Evolutionary conservation across 2,329 filamentous ascomycete genomes (phyloP).

Genomic region (Rutstroemia sp.): DNA sequence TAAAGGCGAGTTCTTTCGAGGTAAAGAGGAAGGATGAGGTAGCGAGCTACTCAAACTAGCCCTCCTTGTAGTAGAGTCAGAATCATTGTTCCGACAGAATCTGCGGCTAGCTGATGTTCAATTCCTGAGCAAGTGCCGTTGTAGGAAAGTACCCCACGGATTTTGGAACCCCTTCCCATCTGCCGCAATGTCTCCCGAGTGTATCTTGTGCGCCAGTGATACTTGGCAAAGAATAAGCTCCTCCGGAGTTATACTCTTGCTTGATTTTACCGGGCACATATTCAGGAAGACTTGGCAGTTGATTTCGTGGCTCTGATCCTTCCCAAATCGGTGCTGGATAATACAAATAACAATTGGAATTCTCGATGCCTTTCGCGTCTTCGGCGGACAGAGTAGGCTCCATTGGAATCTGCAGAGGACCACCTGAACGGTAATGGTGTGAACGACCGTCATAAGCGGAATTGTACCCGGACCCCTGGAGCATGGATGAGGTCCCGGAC

Average conservation of each 20-base stretch:
- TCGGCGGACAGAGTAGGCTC: conserved; percentile 27
- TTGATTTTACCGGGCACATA: conserved; percentile 25
- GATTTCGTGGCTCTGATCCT: conserved; percentile 22
- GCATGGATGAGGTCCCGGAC: conserved; percentile 24
- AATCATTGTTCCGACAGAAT: background rate
- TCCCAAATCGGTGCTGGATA: conserved; percentile 27
- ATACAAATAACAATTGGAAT: conserved; percentile 26
- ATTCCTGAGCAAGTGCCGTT: conserved; percentile 23
- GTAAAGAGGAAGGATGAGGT: no score
- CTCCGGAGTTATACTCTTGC: conserved; percentile 18
- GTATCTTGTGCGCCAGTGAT: conserved; percentile 17
- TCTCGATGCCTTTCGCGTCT: conserved; percentile 27
- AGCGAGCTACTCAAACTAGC: no score
- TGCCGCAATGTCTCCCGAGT: conserved; percentile 25
- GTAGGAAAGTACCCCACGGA: conserved; percentile 28
- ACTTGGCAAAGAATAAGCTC: conserved; percentile 23
- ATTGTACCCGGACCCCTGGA: conserved; percentile 21
- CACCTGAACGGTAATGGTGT: conserved; percentile 22
- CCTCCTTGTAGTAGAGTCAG: background rate
- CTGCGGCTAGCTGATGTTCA: conserved; percentile 22
- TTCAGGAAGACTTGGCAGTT: conserved; percentile 20
- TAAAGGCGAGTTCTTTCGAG: no score
- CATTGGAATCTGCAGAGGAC: conserved; percentile 24
- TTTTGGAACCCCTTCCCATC: conserved; percentile 26
- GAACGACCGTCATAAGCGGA: conserved; percentile 23